A percentile compares a stretch with the other conserved stretches of the same genome.
Evolutionary conservation across 2,329 filamentous ascomycete species (phyloP).

Genomic region (Kalaharituber pfeilii): DNA sequence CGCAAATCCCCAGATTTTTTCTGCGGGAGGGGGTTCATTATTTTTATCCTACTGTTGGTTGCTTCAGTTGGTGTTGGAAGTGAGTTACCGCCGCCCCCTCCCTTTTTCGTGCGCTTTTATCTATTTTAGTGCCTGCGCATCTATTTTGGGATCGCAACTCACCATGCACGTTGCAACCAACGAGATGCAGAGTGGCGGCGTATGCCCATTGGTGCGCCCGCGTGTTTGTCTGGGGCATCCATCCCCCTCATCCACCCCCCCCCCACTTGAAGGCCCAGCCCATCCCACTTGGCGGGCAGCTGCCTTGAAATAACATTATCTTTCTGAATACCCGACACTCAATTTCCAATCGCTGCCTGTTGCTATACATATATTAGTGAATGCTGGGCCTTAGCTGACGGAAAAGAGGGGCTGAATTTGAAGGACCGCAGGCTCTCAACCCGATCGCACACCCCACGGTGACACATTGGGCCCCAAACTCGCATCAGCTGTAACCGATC

Average conservation of each 20-base stretch:
- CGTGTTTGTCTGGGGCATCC: not conserved
- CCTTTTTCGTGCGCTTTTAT: not conserved
- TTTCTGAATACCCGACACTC: not conserved
- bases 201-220: not conserved
- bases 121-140: not conserved
- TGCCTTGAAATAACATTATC: not conserved
- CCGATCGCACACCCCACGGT: not conserved
- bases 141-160: not conserved
- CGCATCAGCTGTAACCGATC: not conserved
- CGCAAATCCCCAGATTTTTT: not conserved
- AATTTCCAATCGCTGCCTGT: not conserved
- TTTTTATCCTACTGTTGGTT: constrained; percentile 2
- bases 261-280: not conserved
- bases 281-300: not conserved
- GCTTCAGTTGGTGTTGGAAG: not conserved
- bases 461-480: not conserved
- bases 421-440: not conserved
- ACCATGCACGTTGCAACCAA: constrained; percentile 1
- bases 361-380: not conserved
- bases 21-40: not conserved
- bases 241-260: too few relatives aligned
- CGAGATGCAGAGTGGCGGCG: not conserved
- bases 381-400: not conserved
- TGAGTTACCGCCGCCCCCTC: not conserved
- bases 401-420: not conserved